Conservation (phyloP, 1,139 yeast genomes). For the Candida sanyaensis region DNA sequence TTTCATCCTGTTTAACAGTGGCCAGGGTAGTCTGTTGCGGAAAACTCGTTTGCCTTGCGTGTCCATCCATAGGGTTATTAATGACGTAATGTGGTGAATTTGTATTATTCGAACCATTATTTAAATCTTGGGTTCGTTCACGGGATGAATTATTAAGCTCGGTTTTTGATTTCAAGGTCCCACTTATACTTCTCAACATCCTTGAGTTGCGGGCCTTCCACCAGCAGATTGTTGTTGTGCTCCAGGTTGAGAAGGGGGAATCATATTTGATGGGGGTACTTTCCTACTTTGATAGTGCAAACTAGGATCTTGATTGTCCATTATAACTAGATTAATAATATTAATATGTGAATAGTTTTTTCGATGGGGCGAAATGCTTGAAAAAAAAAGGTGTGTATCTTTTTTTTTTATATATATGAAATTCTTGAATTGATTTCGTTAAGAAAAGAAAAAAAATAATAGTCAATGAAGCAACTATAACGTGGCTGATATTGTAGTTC, state of each 20-base stretch:
- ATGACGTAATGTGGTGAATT: slow-evolving; percentile 21
- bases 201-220: slow-evolving; percentile 69
- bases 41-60: slow-evolving; percentile 25
- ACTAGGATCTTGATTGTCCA: slow-evolving; percentile 9
- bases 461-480: slow-evolving; percentile 4
- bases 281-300: slow-evolving; percentile 7
- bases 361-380: neutral
- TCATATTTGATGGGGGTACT: slow-evolving; percentile 5
- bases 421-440: neutral
- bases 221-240: slow-evolving; percentile 4
- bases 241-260: slow-evolving; percentile 2
- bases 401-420: neutral
- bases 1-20: slow-evolving; percentile 6
- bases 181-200: slow-evolving; percentile 63
- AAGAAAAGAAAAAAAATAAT: neutral
- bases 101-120: slow-evolving; percentile 1
- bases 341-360: neutral
- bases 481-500: slow-evolving; percentile 4
- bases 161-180: slow-evolving; percentile 26
- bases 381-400: neutral
- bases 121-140: neutral
- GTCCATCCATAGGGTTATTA: slow-evolving; percentile 15
- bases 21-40: slow-evolving; percentile 12
- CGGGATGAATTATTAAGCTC: slow-evolving; percentile 8
- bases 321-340: neutral